Percentiles rank a stretch among this genome's conserved stretches.
Conservation (phyloP, 345 rosid species). For the Populus pruinosa region DNA sequence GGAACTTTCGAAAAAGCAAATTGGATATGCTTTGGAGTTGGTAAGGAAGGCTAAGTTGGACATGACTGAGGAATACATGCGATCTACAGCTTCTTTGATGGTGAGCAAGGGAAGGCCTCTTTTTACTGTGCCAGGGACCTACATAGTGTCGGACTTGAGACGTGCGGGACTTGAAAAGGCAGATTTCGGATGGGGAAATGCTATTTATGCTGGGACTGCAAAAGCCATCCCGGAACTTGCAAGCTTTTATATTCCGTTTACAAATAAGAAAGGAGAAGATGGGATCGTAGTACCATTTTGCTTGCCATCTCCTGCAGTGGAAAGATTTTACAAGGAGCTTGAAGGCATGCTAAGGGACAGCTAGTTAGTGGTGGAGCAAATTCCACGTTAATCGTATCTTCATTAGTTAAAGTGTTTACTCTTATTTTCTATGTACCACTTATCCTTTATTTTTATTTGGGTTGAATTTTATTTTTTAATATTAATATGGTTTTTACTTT, state of each 20-base stretch:
- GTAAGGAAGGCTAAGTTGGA: constrained; percentile 26
- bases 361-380: not conserved
- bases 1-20: constrained; percentile 12
- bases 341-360: not conserved
- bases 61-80: constrained; percentile 23
- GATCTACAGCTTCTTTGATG: constrained; percentile 15
- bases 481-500: too few relatives aligned
- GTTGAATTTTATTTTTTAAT: too few relatives aligned
- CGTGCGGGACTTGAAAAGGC: constrained; percentile 1
- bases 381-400: not conserved
- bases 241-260: constrained; percentile 2
- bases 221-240: not conserved
- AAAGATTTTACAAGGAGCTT: constrained; percentile 13
- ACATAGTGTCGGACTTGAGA: constrained; percentile 1
- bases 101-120: constrained; percentile 12
- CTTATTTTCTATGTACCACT: too few relatives aligned
- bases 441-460: too few relatives aligned
- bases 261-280: constrained; percentile 14
- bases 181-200: constrained; percentile 34
- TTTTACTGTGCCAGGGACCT: not conserved
- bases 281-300: constrained; percentile 19
- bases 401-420: not conserved
- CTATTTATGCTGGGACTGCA: constrained; percentile 15
- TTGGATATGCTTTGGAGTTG: constrained; percentile 36
- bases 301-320: constrained; percentile 22